These are phyloP conservation scores for Puccinellia tenuiflora DNA, from an alignment of 176 grass and related monocot species.

Conservation along the genomic window DNA sequence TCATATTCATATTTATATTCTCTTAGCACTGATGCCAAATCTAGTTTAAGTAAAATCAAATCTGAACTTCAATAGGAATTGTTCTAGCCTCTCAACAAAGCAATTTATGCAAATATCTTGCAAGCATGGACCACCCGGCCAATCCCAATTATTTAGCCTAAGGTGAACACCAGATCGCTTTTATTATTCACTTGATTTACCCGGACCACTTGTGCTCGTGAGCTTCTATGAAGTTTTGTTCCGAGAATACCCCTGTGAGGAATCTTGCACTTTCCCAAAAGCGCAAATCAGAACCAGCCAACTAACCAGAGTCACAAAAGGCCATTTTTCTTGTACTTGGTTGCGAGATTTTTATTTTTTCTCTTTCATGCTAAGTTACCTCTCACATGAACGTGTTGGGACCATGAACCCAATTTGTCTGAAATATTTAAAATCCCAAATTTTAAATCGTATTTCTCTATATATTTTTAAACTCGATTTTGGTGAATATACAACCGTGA, in stretches of 20 bases:
- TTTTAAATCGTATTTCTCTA: not conserved
- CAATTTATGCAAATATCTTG: not conserved
- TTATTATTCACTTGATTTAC: conserved; percentile 12
- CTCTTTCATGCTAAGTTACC: conserved; percentile 25
- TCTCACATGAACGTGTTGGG: not conserved
- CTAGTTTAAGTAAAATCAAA: not conserved
- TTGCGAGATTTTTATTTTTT: conserved; percentile 25
- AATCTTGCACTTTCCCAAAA: conserved; percentile 39
- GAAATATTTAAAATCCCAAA: no score
- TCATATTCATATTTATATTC: not conserved
- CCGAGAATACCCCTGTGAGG: conserved; percentile 9
- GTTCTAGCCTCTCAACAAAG: not conserved
- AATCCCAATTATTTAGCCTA: not conserved
- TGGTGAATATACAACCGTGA: not conserved
- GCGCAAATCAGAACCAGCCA: conserved; percentile 24
- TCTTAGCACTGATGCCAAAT: not conserved
- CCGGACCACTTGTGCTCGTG: conserved; percentile 1
- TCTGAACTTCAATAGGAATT: not conserved
- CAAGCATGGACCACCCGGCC: not conserved
- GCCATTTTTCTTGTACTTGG: conserved; percentile 15
- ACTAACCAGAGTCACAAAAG: conserved; percentile 21
- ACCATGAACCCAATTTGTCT: not conserved
- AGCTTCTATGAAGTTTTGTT: not conserved
- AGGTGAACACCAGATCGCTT: conserved; percentile 16
- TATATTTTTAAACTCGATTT: not conserved